phyloP scores from a whole-genome alignment of 768 basidiomycete genomes.

The Amanita molliuscula region DNA sequence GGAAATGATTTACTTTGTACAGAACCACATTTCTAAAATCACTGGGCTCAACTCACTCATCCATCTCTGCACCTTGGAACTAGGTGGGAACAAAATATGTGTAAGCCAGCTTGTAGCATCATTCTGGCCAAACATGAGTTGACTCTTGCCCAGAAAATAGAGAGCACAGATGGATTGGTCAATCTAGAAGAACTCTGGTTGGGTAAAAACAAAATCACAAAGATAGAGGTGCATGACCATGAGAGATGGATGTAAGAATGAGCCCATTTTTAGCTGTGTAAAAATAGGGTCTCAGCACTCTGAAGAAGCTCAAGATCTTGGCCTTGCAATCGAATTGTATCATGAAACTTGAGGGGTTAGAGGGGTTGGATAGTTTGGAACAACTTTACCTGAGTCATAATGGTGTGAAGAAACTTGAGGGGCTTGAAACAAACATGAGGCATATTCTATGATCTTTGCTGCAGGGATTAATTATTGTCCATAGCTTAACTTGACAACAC shows the following conservation, averaged over 20 bases:
- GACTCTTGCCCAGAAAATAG: conserved; percentile 57
- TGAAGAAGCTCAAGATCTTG: conserved; percentile 73
- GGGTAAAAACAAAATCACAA: conserved; percentile 94
- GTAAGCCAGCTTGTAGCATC: conserved; percentile 31
- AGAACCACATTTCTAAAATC: conserved; percentile 87
- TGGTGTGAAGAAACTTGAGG: conserved; percentile 75
- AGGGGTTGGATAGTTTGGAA: conserved; percentile 62
- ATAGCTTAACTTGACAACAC: conserved; percentile 61
- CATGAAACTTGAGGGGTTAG: conserved; percentile 76
- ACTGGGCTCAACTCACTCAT: conserved; percentile 43
- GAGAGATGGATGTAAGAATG: background rate
- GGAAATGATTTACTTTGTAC: conserved; percentile 84
- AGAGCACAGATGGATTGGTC: conserved; percentile 69
- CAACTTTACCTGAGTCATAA: conserved; percentile 95
- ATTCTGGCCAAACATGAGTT: conserved; percentile 1
- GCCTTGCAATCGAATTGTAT: conserved; percentile 94
- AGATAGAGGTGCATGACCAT: conserved; percentile 55
- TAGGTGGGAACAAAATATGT: conserved; percentile 89
- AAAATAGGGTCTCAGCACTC: conserved; percentile 51
- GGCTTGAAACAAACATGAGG: conserved; percentile 74
- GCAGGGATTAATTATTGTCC: background rate
- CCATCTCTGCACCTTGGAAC: conserved; percentile 73
- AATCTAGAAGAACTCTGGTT: conserved; percentile 92
- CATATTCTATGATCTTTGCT: background rate
- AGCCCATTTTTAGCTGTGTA: conserved; percentile 1